Percentiles rank a stretch among this genome's conserved stretches.
phyloP scores from a whole-genome alignment of 208 protist species.

The Spongospora subterranea region DNA sequence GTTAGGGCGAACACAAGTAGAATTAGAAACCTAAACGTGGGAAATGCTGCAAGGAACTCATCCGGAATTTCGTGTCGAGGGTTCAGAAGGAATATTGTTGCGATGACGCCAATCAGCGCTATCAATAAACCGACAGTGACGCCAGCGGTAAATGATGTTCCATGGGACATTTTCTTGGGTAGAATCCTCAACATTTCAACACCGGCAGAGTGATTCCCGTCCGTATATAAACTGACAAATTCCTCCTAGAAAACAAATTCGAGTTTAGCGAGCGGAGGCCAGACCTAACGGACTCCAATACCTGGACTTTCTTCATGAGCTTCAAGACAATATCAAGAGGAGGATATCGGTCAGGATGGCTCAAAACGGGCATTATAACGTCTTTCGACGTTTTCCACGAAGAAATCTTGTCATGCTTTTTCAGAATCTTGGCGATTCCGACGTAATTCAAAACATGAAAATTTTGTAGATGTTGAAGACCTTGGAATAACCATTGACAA shows the following conservation, averaged over 20 bases:
- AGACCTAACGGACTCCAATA: not conserved
- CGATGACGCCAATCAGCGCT: slow-evolving; percentile 33
- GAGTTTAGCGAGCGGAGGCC: not conserved
- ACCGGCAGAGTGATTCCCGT: not conserved
- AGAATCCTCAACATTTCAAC: slow-evolving; percentile 6
- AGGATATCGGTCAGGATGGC: not conserved
- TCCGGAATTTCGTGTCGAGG: not conserved
- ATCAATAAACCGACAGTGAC: slow-evolving; percentile 51
- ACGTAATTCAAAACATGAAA: slow-evolving; percentile 49
- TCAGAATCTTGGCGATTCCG: slow-evolving; percentile 33
- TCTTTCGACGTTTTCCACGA: slow-evolving; percentile 2
- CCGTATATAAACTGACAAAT: not conserved
- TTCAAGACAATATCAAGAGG: not conserved
- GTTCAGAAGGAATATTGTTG: not conserved
- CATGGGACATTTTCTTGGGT: not conserved
- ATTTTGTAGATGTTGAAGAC: slow-evolving; percentile 32
- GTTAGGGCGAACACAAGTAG: slow-evolving; percentile 11
- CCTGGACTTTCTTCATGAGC: not conserved
- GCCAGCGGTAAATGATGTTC: slow-evolving; percentile 35
- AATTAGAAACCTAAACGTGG: slow-evolving; percentile 14
- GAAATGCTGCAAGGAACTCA: slow-evolving; percentile 35
- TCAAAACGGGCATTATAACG: not conserved
- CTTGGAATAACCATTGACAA: slow-evolving; percentile 40
- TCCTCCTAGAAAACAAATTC: slow-evolving; percentile 35
- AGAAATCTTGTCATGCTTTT: slow-evolving; percentile 44